A percentile compares a stretch with the other conserved stretches of the same genome.
phyloP scores from a whole-genome alignment of 352 stramenopile genomes.

The Phytophthora palmivora region DNA sequence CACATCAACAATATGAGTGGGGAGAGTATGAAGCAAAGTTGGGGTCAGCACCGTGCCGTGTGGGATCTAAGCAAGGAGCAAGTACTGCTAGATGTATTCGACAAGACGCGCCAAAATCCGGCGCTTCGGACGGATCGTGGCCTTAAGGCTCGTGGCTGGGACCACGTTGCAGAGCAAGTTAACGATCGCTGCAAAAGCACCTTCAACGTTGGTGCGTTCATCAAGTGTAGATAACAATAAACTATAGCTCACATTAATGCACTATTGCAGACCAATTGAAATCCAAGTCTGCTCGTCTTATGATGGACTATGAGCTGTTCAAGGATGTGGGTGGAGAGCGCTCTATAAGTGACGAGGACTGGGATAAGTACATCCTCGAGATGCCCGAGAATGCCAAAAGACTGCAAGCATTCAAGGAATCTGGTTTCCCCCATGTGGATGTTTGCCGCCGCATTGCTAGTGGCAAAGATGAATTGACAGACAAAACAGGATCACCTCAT shows the following conservation, averaged over 20 bases:
- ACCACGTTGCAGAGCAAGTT: slow-evolving; percentile 30
- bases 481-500: neutral
- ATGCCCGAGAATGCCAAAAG: slow-evolving; percentile 27
- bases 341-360: slow-evolving; percentile 22
- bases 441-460: slow-evolving; percentile 28
- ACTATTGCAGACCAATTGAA: slow-evolving; percentile 35
- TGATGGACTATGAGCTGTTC: slow-evolving; percentile 46
- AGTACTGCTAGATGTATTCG: slow-evolving; percentile 37
- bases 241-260: neutral
- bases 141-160: slow-evolving; percentile 27
- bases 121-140: slow-evolving; percentile 29
- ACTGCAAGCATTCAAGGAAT: slow-evolving; percentile 30
- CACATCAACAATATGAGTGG: slow-evolving; percentile 12
- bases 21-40: slow-evolving; percentile 19
- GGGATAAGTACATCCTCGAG: slow-evolving; percentile 34
- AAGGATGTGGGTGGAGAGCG: slow-evolving; percentile 26
- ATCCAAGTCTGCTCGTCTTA: slow-evolving; percentile 40
- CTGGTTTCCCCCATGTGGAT: slow-evolving; percentile 29
- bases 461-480: slow-evolving; percentile 15
- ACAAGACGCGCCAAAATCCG: slow-evolving; percentile 27
- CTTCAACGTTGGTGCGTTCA: slow-evolving; percentile 33
- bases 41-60: slow-evolving; percentile 33
- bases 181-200: slow-evolving; percentile 33
- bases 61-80: slow-evolving; percentile 33
- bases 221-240: neutral